Evolutionary conservation across 2,329 filamentous ascomycete genomes (phyloP), one percentile per base, ranked within the genome.

Genomic region (Botrytis tulipae): DNA sequence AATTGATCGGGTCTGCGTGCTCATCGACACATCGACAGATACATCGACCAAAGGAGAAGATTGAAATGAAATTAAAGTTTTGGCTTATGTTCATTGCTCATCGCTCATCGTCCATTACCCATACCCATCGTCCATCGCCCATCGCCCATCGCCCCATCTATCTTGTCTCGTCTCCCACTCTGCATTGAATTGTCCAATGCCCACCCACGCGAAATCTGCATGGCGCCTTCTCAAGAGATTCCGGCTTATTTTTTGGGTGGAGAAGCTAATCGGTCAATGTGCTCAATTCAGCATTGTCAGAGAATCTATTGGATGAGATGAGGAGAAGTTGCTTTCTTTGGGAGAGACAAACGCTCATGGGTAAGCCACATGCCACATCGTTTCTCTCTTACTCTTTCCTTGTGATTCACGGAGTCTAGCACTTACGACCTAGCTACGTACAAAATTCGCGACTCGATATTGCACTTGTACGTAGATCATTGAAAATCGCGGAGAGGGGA

Each of bases 291-390:
- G 65, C 65, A 67, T 54, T 40, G 65, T 22, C 32, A 20, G 10
- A 20, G 12, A 40, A 16, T 29, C 44, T 54, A 54, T 68, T 67
- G 65, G 65, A 40, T 4, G 25, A 54, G 10, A 51, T 29, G 18
- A 51, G 46, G 46, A 51, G 44, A n/a, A 37, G 62, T 67, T 35
- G 65, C 65, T 67, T 67, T 54, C 46, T 29, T 65, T 46, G 37
- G 35, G n/a, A 46, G 40, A 37, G 32, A 54, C 8, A 54, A 54
- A 68, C 65, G 46, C 46, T 54, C 65, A 29, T 40, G 57, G 40
- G 46, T 57, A 57, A 29, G 51, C 59, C 60, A 70, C 48, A 54
- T 54, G 54, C 54, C 54, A 70, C 37, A 46, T 70, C 40, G 68
- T 70, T 70, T 35, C 54, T 70, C 42, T 59, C 32, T 29, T 44